Evolutionary conservation across 2,329 filamentous ascomycete species (phyloP).

Genomic region (Dactylellina parvicollis): DNA sequence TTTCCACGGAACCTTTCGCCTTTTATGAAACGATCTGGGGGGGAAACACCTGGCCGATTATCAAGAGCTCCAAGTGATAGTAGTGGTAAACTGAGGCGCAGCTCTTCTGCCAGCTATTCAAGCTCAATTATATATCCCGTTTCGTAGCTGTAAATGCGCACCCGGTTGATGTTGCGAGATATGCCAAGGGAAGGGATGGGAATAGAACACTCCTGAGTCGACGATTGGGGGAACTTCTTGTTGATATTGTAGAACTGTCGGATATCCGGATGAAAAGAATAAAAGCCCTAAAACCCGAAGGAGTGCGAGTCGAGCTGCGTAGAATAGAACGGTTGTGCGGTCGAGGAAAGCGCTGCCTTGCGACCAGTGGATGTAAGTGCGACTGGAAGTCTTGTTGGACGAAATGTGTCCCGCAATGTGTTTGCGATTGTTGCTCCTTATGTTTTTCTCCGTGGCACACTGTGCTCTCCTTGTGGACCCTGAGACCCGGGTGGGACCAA

Average conservation of each 20-base stretch:
- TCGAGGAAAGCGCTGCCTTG: neutral
- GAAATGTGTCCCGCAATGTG: neutral
- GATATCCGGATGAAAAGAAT: neutral
- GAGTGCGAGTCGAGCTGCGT: neutral
- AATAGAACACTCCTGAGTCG: neutral
- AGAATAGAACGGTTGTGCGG: neutral
- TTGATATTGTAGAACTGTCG: neutral
- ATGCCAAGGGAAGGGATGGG: neutral
- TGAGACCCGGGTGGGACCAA: too few relatives aligned
- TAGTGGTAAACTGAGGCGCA: neutral
- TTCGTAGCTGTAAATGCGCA: neutral
- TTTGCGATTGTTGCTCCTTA: neutral
- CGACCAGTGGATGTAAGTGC: neutral
- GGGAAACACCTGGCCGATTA: neutral
- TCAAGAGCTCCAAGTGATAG: neutral
- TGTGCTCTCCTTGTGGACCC: too few relatives aligned
- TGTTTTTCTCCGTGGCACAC: neutral
- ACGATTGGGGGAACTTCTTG: neutral
- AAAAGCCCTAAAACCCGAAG: neutral
- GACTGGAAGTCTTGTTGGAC: neutral
- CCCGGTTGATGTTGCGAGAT: neutral
- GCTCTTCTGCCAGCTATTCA: neutral
- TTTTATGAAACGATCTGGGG: constrained; percentile 17
- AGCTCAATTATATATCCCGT: neutral
- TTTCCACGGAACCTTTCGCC: constrained; percentile 1